phyloP scores from a whole-genome alignment of 805 yeast genomes.

The Nakazawaea molendinolei region DNA sequence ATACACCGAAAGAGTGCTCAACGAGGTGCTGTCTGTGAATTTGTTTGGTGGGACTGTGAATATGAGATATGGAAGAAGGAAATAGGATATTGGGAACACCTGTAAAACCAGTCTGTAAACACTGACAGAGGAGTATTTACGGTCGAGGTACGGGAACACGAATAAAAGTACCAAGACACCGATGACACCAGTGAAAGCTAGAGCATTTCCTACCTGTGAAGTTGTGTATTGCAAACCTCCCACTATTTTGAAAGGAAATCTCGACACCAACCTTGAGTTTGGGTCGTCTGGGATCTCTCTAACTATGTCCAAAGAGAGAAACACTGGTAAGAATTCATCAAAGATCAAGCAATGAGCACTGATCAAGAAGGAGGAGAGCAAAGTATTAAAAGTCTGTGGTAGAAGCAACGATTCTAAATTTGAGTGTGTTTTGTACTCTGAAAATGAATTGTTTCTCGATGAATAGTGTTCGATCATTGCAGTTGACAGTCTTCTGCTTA shows the following conservation, averaged over 20 bases:
- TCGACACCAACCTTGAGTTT: conserved; percentile 15
- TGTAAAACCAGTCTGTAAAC: conserved; percentile 33
- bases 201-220: conserved; percentile 39
- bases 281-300: conserved; percentile 1
- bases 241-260: conserved; percentile 39
- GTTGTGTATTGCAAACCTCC: conserved; percentile 50
- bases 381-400: conserved; percentile 9
- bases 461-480: conserved; percentile 5
- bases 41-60: conserved; percentile 28
- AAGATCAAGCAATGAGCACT: conserved; percentile 42
- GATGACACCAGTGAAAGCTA: conserved; percentile 47
- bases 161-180: conserved; percentile 45
- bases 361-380: conserved; percentile 30
- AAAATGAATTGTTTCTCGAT: conserved; percentile 1
- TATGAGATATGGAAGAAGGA: conserved; percentile 40
- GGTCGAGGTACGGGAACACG: conserved; percentile 45
- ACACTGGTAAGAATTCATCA: conserved; percentile 51
- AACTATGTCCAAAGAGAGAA: conserved; percentile 20
- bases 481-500: conserved; percentile 8
- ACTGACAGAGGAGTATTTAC: conserved; percentile 36
- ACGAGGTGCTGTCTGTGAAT: neutral
- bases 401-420: conserved; percentile 15
- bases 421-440: neutral
- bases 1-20: conserved; percentile 18
- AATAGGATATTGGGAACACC: conserved; percentile 39